Percentiles rank a stretch among this genome's conserved stretches.
Evolutionary conservation across 2,329 filamentous ascomycete genomes (phyloP).

Genomic region (Proliferodiscus dingleyae): DNA sequence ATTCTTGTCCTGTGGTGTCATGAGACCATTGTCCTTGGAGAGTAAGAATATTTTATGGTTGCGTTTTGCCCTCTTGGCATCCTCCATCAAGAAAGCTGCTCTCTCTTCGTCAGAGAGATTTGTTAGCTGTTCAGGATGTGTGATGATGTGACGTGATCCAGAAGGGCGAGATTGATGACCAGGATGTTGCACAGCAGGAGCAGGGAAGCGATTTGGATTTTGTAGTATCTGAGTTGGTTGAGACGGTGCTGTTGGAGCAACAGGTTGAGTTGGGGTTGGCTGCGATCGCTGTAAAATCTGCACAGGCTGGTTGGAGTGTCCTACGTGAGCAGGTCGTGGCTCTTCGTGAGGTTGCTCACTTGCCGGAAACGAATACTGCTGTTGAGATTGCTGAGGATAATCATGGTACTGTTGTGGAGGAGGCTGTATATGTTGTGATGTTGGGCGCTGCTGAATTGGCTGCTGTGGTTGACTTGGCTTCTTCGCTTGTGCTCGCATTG

Average conservation of each 20-base stretch:
- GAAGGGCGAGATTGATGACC: conserved; percentile 34
- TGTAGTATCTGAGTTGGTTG: conserved; percentile 73
- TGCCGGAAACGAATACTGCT: conserved; percentile 23
- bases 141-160: conserved; percentile 47
- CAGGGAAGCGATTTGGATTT: conserved; percentile 64
- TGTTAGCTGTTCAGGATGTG: conserved; percentile 69
- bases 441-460: conserved; percentile 24
- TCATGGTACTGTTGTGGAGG: conserved; percentile 12
- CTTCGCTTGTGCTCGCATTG: conserved; percentile 70
- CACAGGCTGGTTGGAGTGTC: conserved; percentile 22
- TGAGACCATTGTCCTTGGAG: conserved; percentile 90
- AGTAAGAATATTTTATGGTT: conserved; percentile 97
- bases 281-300: conserved; percentile 29
- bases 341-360: conserved; percentile 25
- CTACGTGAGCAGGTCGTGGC: conserved; percentile 12
- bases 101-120: conserved; percentile 81
- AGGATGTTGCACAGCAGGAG: conserved; percentile 33
- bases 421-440: conserved; percentile 10
- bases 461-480: conserved; percentile 38
- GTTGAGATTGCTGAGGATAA: conserved; percentile 25
- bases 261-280: conserved; percentile 22
- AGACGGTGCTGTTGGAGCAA: conserved; percentile 41
- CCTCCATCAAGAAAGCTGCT: conserved; percentile 77
- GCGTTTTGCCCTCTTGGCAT: conserved; percentile 90
- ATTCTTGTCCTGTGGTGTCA: conserved; percentile 99